Conservation (phyloP, 2,329 filamentous ascomycete genomes). For the Colletotrichum melonis region DNA sequence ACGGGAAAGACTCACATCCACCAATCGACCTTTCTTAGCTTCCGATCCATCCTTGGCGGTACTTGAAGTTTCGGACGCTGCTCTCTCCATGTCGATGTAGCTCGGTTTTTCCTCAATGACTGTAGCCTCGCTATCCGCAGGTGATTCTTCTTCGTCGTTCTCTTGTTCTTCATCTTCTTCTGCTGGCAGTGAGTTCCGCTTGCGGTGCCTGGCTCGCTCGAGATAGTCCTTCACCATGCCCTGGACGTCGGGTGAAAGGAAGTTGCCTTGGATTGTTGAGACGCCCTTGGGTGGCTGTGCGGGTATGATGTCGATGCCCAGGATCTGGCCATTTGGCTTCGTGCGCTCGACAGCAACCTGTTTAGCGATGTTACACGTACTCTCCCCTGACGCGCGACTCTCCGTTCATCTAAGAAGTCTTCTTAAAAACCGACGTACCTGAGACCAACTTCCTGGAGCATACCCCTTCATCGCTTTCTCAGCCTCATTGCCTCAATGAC, state of each 20-base stretch:
- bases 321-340: slow-evolving; percentile 78
- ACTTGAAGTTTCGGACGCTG: slow-evolving; percentile 38
- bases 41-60: slow-evolving; percentile 47
- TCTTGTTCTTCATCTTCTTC: slow-evolving; percentile 17
- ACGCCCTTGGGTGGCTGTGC: slow-evolving; percentile 91
- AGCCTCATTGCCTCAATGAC: neutral
- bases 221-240: slow-evolving; percentile 83
- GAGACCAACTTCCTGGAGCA: slow-evolving; percentile 80
- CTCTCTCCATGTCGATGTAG: slow-evolving; percentile 75
- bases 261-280: slow-evolving; percentile 96
- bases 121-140: slow-evolving; percentile 35
- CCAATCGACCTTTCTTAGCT: slow-evolving; percentile 56
- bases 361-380: slow-evolving; percentile 16
- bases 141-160: slow-evolving; percentile 34
- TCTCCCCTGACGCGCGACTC: neutral
- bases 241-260: slow-evolving; percentile 81
- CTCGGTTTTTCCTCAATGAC: slow-evolving; percentile 59
- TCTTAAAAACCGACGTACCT: slow-evolving; percentile 57
- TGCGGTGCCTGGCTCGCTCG: slow-evolving; percentile 65
- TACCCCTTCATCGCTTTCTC: slow-evolving; percentile 68
- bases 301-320: slow-evolving; percentile 95
- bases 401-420: neutral
- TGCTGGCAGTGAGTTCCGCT: slow-evolving; percentile 11
- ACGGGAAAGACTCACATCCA: slow-evolving; percentile 70
- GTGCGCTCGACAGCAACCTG: slow-evolving; percentile 87